Evolutionary conservation across 2,329 filamentous ascomycete species (phyloP).

Genomic region (Aspergillus ustus): DNA sequence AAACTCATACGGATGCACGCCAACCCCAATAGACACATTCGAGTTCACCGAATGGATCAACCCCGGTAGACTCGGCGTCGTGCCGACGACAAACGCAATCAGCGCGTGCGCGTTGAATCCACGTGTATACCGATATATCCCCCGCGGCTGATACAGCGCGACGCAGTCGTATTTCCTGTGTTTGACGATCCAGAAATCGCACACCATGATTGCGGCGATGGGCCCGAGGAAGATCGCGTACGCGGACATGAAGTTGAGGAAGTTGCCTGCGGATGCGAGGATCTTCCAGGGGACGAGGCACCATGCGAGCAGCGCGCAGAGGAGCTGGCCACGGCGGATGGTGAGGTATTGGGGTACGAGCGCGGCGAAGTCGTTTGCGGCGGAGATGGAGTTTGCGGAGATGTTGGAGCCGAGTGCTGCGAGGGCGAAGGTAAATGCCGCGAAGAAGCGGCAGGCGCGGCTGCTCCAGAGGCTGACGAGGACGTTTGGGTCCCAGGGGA

Average conservation of each 20-base stretch:
- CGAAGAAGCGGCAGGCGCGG: slow-evolving; percentile 53
- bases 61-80: slow-evolving; percentile 62
- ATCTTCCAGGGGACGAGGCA: slow-evolving; percentile 70
- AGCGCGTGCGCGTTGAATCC: slow-evolving; percentile 63
- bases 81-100: slow-evolving; percentile 59
- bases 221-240: slow-evolving; percentile 69
- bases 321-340: slow-evolving; percentile 59
- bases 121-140: slow-evolving; percentile 56
- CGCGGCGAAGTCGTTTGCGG: slow-evolving; percentile 61
- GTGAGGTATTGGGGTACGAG: slow-evolving; percentile 60
- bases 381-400: slow-evolving; percentile 55
- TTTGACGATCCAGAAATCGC: slow-evolving; percentile 65
- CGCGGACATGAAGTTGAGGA: slow-evolving; percentile 69
- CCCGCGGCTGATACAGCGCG: slow-evolving; percentile 56
- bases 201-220: slow-evolving; percentile 64
- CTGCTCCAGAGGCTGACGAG: slow-evolving; percentile 46
- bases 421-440: slow-evolving; percentile 58
- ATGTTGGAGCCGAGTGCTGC: slow-evolving; percentile 62
- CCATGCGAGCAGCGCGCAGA: slow-evolving; percentile 62
- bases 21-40: slow-evolving; percentile 41
- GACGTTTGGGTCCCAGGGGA: slow-evolving; percentile 51
- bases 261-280: slow-evolving; percentile 60
- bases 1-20: slow-evolving; percentile 64
- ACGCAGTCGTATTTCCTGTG: slow-evolving; percentile 53
- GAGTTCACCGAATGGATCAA: slow-evolving; percentile 51